Evolutionary conservation across 2,329 filamentous ascomycete genomes (phyloP).

Genomic region (Phoma sp.): DNA sequence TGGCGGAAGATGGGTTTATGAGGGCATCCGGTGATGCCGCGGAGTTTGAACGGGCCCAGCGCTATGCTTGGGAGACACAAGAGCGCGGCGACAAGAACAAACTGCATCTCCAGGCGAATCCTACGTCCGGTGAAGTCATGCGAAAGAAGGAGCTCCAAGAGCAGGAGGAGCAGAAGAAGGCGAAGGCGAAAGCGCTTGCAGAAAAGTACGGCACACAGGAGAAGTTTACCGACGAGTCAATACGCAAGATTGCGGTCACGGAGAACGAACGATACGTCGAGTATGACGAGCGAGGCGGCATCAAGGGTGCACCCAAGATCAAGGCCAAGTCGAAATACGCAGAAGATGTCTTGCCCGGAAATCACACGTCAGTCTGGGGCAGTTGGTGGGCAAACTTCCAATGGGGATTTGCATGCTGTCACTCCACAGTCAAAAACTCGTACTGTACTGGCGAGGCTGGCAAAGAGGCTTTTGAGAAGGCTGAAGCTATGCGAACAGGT

Average conservation of each 20-base stretch:
- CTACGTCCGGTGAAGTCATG: conserved; percentile 86
- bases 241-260: conserved; percentile 72
- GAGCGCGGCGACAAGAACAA: conserved; percentile 80
- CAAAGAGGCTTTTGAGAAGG: conserved; percentile 78
- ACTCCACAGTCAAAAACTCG: conserved; percentile 92
- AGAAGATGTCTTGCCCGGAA: conserved; percentile 87
- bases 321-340: conserved; percentile 87
- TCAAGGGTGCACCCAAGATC: conserved; percentile 85
- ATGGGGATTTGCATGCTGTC: conserved; percentile 97
- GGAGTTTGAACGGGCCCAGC: conserved; percentile 88
- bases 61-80: conserved; percentile 94
- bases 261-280: conserved; percentile 90
- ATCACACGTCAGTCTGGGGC: conserved; percentile 92
- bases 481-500: conserved; percentile 66
- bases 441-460: conserved; percentile 96
- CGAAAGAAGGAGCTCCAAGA: conserved; percentile 82
- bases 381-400: conserved; percentile 97
- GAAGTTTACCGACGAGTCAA: conserved; percentile 65
- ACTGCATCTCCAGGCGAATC: conserved; percentile 93
- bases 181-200: conserved; percentile 72
- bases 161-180: conserved; percentile 70
- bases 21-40: conserved; percentile 87
- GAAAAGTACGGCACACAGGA: conserved; percentile 84
- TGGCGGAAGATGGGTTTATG: conserved; percentile 93
- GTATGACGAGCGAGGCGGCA: conserved; percentile 87